These are phyloP conservation scores for Yamadazyma mexicana DNA, from an alignment of 1,139 yeast species.

Conservation along the genomic window DNA sequence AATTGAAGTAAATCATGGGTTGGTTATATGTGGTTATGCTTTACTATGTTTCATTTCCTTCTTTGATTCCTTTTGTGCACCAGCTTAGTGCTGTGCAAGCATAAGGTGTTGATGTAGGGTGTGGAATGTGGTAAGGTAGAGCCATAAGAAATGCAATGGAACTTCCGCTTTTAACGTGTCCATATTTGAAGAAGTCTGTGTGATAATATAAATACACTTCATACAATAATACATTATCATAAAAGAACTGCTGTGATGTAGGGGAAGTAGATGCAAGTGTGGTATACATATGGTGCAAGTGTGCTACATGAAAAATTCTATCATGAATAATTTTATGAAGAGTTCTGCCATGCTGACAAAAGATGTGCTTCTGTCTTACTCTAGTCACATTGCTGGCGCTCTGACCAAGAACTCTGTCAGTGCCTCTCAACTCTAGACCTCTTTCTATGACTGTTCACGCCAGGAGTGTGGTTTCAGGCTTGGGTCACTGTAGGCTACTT, in stretches of 20 bases:
- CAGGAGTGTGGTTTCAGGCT: too few relatives aligned
- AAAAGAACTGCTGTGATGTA: background rate
- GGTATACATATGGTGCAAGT: too few relatives aligned
- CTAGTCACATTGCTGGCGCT: too few relatives aligned
- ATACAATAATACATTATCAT: conserved; percentile 1
- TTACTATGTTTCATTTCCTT: background rate
- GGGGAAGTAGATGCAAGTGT: too few relatives aligned
- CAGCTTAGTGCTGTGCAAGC: background rate
- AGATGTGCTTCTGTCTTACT: too few relatives aligned
- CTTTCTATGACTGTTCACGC: too few relatives aligned
- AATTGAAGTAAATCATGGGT: conserved; percentile 76
- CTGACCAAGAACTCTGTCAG: too few relatives aligned
- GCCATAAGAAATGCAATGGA: background rate
- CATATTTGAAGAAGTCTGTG: conserved; percentile 2
- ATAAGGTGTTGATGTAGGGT: background rate
- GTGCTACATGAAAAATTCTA: too few relatives aligned
- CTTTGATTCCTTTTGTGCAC: background rate
- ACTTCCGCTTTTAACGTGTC: conserved; percentile 1
- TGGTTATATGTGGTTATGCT: conserved; percentile 3
- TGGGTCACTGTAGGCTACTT: too few relatives aligned
- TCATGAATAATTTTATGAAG: too few relatives aligned
- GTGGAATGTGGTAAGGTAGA: background rate
- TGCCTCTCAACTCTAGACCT: too few relatives aligned
- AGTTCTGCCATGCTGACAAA: too few relatives aligned
- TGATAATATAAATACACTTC: background rate